Conservation (phyloP, 2,329 filamentous ascomycete species). For the Pseudogymnoascus sp. region DNA sequence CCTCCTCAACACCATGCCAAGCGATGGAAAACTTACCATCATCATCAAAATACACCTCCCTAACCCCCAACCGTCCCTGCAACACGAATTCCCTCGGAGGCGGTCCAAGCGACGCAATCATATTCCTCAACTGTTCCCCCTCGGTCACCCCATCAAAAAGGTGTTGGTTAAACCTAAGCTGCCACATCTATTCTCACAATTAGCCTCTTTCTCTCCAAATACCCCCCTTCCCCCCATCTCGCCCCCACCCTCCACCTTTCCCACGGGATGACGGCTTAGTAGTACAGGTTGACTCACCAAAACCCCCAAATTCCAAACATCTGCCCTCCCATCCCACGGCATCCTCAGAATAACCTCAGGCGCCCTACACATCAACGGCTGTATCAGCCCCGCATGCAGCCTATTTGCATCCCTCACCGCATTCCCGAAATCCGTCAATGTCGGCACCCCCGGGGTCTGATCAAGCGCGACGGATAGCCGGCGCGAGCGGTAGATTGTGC, state of each 20-base stretch:
- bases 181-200: background rate
- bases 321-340: conserved; percentile 19
- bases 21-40: conserved; percentile 6
- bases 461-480: conserved; percentile 18
- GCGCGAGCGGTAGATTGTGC: conserved; percentile 25
- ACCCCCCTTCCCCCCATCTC: background rate
- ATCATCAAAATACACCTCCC: conserved; percentile 10
- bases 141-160: conserved; percentile 19
- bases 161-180: conserved; percentile 9
- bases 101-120: conserved; percentile 34
- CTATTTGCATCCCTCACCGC: background rate
- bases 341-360: conserved; percentile 20
- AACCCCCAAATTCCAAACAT: conserved; percentile 24
- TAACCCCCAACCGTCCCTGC: background rate
- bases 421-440: background rate
- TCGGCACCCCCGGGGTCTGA: conserved; percentile 8
- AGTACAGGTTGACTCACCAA: conserved; percentile 17
- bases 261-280: conserved; percentile 7
- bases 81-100: conserved; percentile 28
- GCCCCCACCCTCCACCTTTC: background rate
- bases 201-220: background rate
- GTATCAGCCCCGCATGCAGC: background rate
- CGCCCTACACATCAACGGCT: conserved; percentile 11
- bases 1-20: background rate
- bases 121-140: conserved; percentile 33